These are phyloP conservation scores for Candida vaughaniae DNA, from an alignment of 805 yeast species.

Conservation along the genomic window DNA sequence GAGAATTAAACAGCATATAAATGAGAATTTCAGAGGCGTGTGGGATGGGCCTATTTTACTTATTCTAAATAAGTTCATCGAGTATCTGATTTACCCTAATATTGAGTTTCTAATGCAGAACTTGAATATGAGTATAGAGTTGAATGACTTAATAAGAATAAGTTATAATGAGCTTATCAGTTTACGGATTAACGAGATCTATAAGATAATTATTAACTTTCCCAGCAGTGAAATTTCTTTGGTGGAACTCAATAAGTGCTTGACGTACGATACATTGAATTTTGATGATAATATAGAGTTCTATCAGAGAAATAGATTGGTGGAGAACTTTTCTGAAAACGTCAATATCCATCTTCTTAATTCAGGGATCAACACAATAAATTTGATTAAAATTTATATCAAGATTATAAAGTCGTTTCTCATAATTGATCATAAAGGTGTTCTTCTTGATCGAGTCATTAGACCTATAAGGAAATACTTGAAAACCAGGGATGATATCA, in stretches of 20 bases:
- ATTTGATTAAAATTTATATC: slow-evolving; percentile 66
- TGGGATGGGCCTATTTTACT: slow-evolving; percentile 42
- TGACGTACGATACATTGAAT: slow-evolving; percentile 21
- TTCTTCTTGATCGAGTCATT: slow-evolving; percentile 72
- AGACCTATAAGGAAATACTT: slow-evolving; percentile 73
- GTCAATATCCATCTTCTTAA: slow-evolving; percentile 57
- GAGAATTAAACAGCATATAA: slow-evolving; percentile 33
- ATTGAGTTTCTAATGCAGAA: slow-evolving; percentile 18
- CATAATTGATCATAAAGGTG: slow-evolving; percentile 84
- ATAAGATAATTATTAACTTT: slow-evolving; percentile 51
- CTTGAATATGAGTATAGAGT: slow-evolving; percentile 18
- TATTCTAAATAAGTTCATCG: slow-evolving; percentile 36
- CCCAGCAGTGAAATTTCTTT: slow-evolving; percentile 57
- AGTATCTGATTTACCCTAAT: slow-evolving; percentile 36
- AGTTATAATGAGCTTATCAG: slow-evolving; percentile 40
- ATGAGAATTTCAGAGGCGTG: slow-evolving; percentile 24
- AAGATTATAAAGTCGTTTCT: slow-evolving; percentile 70
- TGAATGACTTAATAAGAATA: slow-evolving; percentile 30
- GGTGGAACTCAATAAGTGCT: slow-evolving; percentile 54
- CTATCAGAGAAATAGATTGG: slow-evolving; percentile 51
- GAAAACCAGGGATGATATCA: slow-evolving; percentile 71
- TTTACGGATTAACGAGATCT: slow-evolving; percentile 59
- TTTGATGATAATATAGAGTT: slow-evolving; percentile 22
- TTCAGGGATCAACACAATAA: slow-evolving; percentile 78
- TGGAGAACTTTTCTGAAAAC: slow-evolving; percentile 45